A percentile compares a stretch with the other conserved stretches of the same genome.
Conservation (phyloP, 2,329 filamentous ascomycete genomes). For the Esteya vermicola region DNA sequence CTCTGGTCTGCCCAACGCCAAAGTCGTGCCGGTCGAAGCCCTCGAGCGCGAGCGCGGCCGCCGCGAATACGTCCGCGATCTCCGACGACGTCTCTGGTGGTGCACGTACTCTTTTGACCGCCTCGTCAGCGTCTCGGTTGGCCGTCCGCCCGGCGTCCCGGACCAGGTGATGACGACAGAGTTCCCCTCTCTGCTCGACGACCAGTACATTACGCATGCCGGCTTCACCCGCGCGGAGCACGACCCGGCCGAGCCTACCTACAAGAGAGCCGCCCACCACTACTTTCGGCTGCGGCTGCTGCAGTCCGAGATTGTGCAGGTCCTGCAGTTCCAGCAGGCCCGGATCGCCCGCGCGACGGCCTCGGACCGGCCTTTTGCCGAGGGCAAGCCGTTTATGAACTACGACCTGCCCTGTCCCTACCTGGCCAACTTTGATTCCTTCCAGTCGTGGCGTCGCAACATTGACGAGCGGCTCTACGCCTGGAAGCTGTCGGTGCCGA, state of each 20-base stretch:
- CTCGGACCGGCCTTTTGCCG: constrained; percentile 47
- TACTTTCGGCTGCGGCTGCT: constrained; percentile 80
- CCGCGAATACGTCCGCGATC: constrained; percentile 72
- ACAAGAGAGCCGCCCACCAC: constrained; percentile 83
- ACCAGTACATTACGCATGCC: constrained; percentile 68
- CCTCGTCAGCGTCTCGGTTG: constrained; percentile 89
- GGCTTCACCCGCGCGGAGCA: constrained; percentile 53
- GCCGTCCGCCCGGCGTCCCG: constrained; percentile 84
- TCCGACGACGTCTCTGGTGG: constrained; percentile 86
- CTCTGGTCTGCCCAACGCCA: constrained; percentile 38
- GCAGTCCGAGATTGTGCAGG: constrained; percentile 90
- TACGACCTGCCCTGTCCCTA: constrained; percentile 73
- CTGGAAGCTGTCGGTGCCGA: constrained; percentile 77
- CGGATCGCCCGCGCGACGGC: constrained; percentile 57
- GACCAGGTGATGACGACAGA: constrained; percentile 94
- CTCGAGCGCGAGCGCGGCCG: constrained; percentile 42
- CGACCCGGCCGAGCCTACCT: constrained; percentile 52
- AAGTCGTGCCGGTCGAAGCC: constrained; percentile 21
- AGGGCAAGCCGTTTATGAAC: constrained; percentile 56
- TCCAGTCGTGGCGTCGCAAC: constrained; percentile 76
- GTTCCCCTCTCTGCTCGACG: constrained; percentile 79
- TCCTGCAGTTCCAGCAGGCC: constrained; percentile 82
- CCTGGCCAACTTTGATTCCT: constrained; percentile 68
- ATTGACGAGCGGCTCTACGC: constrained; percentile 71
- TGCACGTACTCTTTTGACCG: constrained; percentile 90